Percentiles rank a stretch among this genome's conserved stretches.
Evolutionary conservation across 352 stramenopile species (phyloP).

Genomic region (Pythium biforme): DNA sequence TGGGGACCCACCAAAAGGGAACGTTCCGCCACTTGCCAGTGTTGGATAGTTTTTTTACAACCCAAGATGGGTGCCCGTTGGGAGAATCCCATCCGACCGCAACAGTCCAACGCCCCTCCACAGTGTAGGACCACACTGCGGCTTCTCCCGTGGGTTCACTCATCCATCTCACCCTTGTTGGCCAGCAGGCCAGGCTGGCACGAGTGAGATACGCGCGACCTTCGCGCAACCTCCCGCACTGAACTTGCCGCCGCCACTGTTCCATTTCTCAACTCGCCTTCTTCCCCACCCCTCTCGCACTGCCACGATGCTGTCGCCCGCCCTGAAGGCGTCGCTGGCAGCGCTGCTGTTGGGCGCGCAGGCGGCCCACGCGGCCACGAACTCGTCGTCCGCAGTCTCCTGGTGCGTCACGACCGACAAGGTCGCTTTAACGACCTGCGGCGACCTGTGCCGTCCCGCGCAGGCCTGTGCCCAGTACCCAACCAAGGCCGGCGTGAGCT

Average conservation of each 20-base stretch:
- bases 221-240: slow-evolving; percentile 17
- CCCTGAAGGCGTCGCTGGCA: neutral
- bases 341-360: neutral
- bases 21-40: too few species aligned
- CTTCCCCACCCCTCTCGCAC: neutral
- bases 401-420: slow-evolving; percentile 48
- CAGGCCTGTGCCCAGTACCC: slow-evolving; percentile 69
- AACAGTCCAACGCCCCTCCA: neutral
- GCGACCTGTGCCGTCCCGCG: slow-evolving; percentile 27
- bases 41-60: too few species aligned
- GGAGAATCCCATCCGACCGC: neutral
- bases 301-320: neutral
- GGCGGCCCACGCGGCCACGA: neutral
- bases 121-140: too few species aligned
- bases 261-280: slow-evolving; percentile 14
- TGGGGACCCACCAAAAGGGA: too few species aligned
- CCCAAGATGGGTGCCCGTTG: too few species aligned
- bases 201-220: slow-evolving; percentile 19
- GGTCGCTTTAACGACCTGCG: slow-evolving; percentile 56
- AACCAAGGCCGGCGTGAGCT: slow-evolving; percentile 29
- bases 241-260: neutral
- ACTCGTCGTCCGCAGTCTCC: neutral
- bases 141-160: slow-evolving; percentile 1
- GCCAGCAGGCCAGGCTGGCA: neutral
- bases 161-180: neutral